These are phyloP conservation scores for Phytophthora fragariaefolia DNA, from an alignment of 352 stramenopile genomes.

Conservation along the genomic window DNA sequence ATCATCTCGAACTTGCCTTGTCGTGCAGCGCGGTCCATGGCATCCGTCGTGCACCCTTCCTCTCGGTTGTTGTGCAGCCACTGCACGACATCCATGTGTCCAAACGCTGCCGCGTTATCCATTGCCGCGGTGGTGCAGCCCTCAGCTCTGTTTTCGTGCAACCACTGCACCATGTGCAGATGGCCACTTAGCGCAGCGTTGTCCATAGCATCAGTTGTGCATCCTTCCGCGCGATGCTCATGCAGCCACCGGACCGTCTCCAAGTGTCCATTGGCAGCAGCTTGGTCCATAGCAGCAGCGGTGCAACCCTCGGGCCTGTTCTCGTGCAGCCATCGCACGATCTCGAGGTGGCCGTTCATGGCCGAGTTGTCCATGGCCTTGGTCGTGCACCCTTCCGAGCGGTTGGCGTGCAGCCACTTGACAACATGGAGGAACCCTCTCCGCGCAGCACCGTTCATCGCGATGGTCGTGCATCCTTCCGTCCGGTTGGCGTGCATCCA, in stretches of 20 bases:
- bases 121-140: slow-evolving; percentile 25
- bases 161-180: slow-evolving; percentile 14
- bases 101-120: slow-evolving; percentile 29
- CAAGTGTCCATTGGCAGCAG: slow-evolving; percentile 47
- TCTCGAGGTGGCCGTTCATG: slow-evolving; percentile 35
- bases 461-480: slow-evolving; percentile 35
- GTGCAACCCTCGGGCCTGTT: slow-evolving; percentile 31
- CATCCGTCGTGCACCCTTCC: slow-evolving; percentile 30
- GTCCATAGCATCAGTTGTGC: slow-evolving; percentile 27
- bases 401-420: slow-evolving; percentile 27
- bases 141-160: slow-evolving; percentile 21
- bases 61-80: slow-evolving; percentile 34
- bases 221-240: slow-evolving; percentile 37
- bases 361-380: slow-evolving; percentile 39
- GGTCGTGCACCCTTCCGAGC: slow-evolving; percentile 30
- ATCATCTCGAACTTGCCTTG: slow-evolving; percentile 45
- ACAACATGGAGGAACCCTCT: slow-evolving; percentile 35
- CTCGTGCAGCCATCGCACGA: slow-evolving; percentile 40
- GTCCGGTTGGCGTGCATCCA: slow-evolving; percentile 27
- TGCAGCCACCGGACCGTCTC: slow-evolving; percentile 67
- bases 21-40: slow-evolving; percentile 41
- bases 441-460: slow-evolving; percentile 28
- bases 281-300: slow-evolving; percentile 27
- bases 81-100: slow-evolving; percentile 38
- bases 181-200: slow-evolving; percentile 28